These are phyloP conservation scores for Erodium chrysanthum DNA, from an alignment of 441 rosid genomes.

Conservation along the genomic window DNA sequence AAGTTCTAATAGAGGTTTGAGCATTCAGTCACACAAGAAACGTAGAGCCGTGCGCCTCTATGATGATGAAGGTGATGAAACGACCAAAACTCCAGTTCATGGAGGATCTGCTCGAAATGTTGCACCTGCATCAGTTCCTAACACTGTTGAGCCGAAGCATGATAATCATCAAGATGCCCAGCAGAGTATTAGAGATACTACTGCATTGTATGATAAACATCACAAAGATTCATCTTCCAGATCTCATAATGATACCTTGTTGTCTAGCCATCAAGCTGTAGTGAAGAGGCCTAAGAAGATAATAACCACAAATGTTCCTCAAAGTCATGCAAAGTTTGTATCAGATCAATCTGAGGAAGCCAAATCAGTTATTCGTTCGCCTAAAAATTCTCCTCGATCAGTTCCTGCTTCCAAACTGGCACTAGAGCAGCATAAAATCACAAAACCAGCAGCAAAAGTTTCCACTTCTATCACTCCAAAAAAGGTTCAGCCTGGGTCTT, in stretches of 20 bases:
- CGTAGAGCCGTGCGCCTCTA: slow-evolving; percentile 81
- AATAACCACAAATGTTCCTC: slow-evolving; percentile 22
- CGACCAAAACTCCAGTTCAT: slow-evolving; percentile 90
- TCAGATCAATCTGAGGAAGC: slow-evolving; percentile 30
- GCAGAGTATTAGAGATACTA: slow-evolving; percentile 14
- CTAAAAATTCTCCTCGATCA: slow-evolving; percentile 41
- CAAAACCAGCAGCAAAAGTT: slow-evolving; percentile 34
- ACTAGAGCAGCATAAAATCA: slow-evolving; percentile 32
- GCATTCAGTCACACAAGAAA: slow-evolving; percentile 43
- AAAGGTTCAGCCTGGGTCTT: slow-evolving; percentile 40
- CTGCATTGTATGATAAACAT: slow-evolving; percentile 27
- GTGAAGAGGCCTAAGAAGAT: slow-evolving; percentile 25
- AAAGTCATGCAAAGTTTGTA: slow-evolving; percentile 37
- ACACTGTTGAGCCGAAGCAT: slow-evolving; percentile 24
- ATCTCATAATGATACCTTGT: slow-evolving; percentile 25
- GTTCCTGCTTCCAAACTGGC: slow-evolving; percentile 27
- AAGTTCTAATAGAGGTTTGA: slow-evolving; percentile 27
- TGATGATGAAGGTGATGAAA: slow-evolving; percentile 56
- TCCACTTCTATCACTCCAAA: slow-evolving; percentile 31
- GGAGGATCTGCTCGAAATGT: slow-evolving; percentile 36
- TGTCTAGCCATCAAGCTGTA: slow-evolving; percentile 26
- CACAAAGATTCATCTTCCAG: slow-evolving; percentile 31
- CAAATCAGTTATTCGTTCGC: slow-evolving; percentile 35
- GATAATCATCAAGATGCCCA: slow-evolving; percentile 24
- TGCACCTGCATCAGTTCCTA: slow-evolving; percentile 25